Evolutionary conservation across 805 yeast genomes (phyloP), one percentile per base, ranked within the genome.

Genomic region (Maudiozyma turicensis): DNA sequence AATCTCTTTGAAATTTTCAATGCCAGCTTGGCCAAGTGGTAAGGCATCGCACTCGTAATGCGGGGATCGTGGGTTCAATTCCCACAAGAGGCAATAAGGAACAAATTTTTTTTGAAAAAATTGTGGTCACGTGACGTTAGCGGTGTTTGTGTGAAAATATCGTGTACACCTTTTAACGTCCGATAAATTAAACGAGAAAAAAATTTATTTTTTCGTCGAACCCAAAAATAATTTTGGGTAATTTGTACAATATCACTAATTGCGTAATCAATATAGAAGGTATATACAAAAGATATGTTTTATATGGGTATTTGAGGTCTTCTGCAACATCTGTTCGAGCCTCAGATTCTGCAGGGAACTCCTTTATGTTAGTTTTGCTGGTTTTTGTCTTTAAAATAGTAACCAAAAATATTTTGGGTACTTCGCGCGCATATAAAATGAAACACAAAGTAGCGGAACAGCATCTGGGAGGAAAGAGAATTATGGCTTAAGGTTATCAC

Each of bases 11-110:
- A 26, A 39, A 39, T 39, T 42, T 42, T 42, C 31, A 44, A 38
- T 52, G 75, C 74, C 75, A 65, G 68, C 71, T 72, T 73, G 76
- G 76, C 77, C 76, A 72, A 72, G 77, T 71, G 76, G 76, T 72
- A 72, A 72, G 75, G 75, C 76, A 70, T 71, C 76, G 76, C 76
- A 72, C 76, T 72, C 76, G 76, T 72, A 72, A 71, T 72, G 76
- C 76, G 76, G 76, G 74, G 77, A 72, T 67, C 77, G 70, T 68
- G 75, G 75, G 76, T 72, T 73, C 76, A 72, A 72, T 68, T 72
- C 77, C 76, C 76, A 68, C 72, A 72, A 75, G 69, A 66, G 76
- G 76, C 77, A 73, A 31, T 13, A 34, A 9, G 14, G 13, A 15
- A 6, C 14, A 13, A n/a, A n/a, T 35, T 35, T 35, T 7, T 4